phyloP scores from a whole-genome alignment of 257 asterid species.

The Eustoma russellianum region DNA sequence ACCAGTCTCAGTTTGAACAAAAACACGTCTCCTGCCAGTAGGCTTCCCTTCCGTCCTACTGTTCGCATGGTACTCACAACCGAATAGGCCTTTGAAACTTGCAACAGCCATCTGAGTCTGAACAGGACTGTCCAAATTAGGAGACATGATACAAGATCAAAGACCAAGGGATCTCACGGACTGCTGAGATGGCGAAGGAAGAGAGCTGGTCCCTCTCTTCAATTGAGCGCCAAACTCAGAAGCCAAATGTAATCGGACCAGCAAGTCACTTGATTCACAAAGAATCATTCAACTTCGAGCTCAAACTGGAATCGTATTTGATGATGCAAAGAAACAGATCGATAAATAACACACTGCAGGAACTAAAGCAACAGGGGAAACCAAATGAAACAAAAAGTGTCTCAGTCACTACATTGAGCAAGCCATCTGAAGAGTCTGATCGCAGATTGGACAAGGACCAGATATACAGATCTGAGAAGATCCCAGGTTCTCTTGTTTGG shows the following conservation, averaged over 20 bases:
- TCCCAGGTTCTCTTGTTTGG: neutral
- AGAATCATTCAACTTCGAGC: constrained; percentile 40
- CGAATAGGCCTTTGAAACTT: too few relatives aligned
- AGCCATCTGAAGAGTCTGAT: constrained; percentile 42
- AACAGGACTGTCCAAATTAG: too few relatives aligned
- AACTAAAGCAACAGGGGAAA: constrained; percentile 4
- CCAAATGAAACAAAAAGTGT: constrained; percentile 20
- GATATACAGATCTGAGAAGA: too few relatives aligned
- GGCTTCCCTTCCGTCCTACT: too few relatives aligned
- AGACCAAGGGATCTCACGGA: too few relatives aligned
- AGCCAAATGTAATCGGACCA: constrained; percentile 32
- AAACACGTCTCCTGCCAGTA: too few relatives aligned
- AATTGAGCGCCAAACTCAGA: constrained; percentile 40
- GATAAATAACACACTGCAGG: constrained; percentile 7
- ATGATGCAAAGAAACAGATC: constrained; percentile 4
- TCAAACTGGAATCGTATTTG: constrained; percentile 17
- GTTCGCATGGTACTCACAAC: too few relatives aligned
- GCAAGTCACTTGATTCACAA: constrained; percentile 14
- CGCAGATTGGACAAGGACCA: constrained; percentile 14
- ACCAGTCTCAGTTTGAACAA: too few relatives aligned
- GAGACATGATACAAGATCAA: too few relatives aligned
- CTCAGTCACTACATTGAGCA: constrained; percentile 26
- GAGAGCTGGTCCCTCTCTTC: too few relatives aligned
- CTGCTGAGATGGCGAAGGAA: too few relatives aligned
- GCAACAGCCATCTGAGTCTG: too few relatives aligned